Percentiles rank a stretch among this genome's conserved stretches.
Conservation (phyloP, 768 basidiomycete genomes). For the Mycena indigotica region DNA sequence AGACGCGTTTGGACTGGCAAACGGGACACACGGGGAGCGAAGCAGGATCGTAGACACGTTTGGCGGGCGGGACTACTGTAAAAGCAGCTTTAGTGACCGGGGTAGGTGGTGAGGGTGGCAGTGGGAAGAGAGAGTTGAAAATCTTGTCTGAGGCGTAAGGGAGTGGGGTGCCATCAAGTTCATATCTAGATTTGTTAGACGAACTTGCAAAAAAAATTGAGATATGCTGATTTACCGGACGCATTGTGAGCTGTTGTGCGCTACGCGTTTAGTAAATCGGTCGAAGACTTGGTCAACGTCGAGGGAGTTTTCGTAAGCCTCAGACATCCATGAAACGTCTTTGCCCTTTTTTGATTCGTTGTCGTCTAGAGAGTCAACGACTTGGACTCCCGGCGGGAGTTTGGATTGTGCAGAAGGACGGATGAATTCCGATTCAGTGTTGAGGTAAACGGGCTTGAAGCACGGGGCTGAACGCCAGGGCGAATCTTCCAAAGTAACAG, state of each 20-base stretch:
- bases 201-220: background rate
- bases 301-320: conserved; percentile 80
- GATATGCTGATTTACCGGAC: conserved; percentile 60
- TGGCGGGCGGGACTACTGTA: conserved; percentile 51
- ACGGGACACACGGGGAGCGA: conserved; percentile 64
- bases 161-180: conserved; percentile 80
- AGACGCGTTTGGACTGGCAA: conserved; percentile 71
- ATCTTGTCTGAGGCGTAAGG: conserved; percentile 81
- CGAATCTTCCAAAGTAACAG: conserved; percentile 56
- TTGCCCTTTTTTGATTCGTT: conserved; percentile 44
- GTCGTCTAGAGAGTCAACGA: conserved; percentile 42
- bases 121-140: conserved; percentile 75
- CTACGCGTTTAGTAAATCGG: conserved; percentile 29
- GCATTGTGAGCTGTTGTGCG: conserved; percentile 59
- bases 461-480: conserved; percentile 68
- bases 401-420: conserved; percentile 57
- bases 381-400: conserved; percentile 43
- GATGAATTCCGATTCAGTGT: conserved; percentile 73
- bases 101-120: conserved; percentile 43
- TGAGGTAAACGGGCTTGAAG: conserved; percentile 72
- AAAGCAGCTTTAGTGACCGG: conserved; percentile 65
- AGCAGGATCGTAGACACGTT: conserved; percentile 56
- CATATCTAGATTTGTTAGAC: conserved; percentile 61
- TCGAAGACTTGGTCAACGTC: conserved; percentile 86
- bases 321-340: conserved; percentile 61